Percentiles rank a stretch among this genome's conserved stretches.
phyloP scores from a whole-genome alignment of 768 basidiomycete genomes.

The Tricholoma flavovirens region DNA sequence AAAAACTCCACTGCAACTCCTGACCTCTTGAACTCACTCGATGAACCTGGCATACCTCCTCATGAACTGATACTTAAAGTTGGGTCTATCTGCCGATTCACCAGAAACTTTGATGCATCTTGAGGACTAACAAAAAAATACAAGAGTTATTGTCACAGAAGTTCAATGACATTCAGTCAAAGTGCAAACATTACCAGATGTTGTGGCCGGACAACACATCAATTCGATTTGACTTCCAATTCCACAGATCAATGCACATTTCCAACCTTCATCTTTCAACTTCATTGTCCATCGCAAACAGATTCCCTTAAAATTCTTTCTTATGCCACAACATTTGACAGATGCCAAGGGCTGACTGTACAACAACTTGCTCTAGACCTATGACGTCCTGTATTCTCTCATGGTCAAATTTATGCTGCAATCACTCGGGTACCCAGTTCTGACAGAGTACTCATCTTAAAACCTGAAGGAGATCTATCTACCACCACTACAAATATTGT shows the following conservation, averaged over 20 bases:
- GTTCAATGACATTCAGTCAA: background rate
- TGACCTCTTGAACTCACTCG: background rate
- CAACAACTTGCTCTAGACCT: conserved; percentile 35
- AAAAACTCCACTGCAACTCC: background rate
- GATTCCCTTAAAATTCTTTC: conserved; percentile 37
- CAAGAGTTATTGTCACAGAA: background rate
- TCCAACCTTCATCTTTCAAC: background rate
- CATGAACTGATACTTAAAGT: conserved; percentile 23
- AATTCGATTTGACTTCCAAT: background rate
- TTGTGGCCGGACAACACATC: background rate
- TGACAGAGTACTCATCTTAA: background rate
- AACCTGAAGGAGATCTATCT: background rate
- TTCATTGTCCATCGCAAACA: conserved; percentile 22
- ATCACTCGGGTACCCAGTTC: conserved; percentile 22
- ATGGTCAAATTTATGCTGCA: conserved; percentile 43
- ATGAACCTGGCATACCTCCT: background rate
- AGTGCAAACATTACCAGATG: background rate
- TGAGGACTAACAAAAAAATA: conserved; percentile 36
- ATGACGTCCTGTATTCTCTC: conserved; percentile 30
- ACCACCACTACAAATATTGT: background rate
- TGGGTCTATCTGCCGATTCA: conserved; percentile 25
- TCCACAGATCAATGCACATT: background rate
- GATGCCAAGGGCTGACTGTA: conserved; percentile 41
- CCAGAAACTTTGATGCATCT: conserved; percentile 33
- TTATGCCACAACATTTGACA: conserved; percentile 41